A percentile compares a stretch with the other conserved stretches of the same genome.
These are phyloP conservation scores for Phytophthora idaei DNA, from an alignment of 352 stramenopile genomes.

Conservation along the genomic window DNA sequence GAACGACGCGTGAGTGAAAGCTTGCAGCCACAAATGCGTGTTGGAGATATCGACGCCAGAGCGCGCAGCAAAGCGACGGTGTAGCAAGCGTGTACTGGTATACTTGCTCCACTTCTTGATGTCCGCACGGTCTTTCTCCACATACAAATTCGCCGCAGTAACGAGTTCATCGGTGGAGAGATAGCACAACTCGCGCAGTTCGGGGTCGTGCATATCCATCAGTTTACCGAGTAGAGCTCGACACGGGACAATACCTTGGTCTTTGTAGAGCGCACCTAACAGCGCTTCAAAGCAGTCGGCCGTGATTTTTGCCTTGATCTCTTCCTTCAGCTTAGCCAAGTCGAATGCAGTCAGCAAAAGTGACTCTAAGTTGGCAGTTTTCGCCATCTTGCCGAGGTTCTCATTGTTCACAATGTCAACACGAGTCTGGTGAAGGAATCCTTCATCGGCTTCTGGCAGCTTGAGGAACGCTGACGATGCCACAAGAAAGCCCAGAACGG, in stretches of 20 bases:
- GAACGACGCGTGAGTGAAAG: constrained; percentile 82
- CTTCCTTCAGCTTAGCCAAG: constrained; percentile 51
- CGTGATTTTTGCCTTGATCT: constrained; percentile 74
- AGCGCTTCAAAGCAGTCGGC: constrained; percentile 86
- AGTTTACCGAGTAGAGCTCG: constrained; percentile 67
- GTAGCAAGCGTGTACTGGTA: constrained; percentile 41
- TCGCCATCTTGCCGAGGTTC: constrained; percentile 78
- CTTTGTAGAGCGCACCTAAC: constrained; percentile 79
- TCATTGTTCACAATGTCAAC: constrained; percentile 82
- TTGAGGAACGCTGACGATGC: constrained; percentile 85
- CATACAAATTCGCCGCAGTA: constrained; percentile 44
- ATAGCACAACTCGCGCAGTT: constrained; percentile 63
- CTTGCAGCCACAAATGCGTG: constrained; percentile 78
- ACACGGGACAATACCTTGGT: constrained; percentile 78
- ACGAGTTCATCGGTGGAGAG: constrained; percentile 64
- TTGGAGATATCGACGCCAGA: constrained; percentile 65
- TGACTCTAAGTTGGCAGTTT: constrained; percentile 73
- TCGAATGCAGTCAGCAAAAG: constrained; percentile 80
- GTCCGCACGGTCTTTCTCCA: constrained; percentile 55
- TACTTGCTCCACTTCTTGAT: constrained; percentile 66
- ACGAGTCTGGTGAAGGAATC: constrained; percentile 70
- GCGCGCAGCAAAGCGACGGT: constrained; percentile 58
- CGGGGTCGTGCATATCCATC: constrained; percentile 57
- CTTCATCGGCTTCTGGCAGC: constrained; percentile 66
- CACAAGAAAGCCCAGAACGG: constrained; percentile 84